Evolutionary conservation across 331 rosid species (phyloP).

Genomic region (Quercus lobata): DNA sequence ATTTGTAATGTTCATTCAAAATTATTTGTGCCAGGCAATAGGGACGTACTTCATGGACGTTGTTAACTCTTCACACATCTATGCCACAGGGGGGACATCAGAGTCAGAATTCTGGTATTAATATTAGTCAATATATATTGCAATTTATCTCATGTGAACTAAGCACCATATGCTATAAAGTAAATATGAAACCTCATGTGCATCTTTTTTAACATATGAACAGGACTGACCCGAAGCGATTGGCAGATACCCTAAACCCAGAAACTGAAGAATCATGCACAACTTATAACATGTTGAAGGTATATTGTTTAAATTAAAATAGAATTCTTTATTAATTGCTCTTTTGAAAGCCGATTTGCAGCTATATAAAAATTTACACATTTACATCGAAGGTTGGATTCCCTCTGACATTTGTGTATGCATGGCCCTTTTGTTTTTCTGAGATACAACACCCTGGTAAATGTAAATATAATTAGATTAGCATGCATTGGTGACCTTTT

Average conservation of each 20-base stretch:
- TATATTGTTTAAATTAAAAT: constrained; percentile 3
- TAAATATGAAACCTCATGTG: not conserved
- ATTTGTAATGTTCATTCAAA: not conserved
- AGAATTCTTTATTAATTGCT: not conserved
- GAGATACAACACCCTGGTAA: not conserved
- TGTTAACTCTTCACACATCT: constrained; percentile 77
- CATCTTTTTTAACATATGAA: not conserved
- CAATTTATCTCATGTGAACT: not conserved
- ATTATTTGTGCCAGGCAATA: constrained; percentile 44
- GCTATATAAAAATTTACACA: no score
- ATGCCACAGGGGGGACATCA: constrained; percentile 97
- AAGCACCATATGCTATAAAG: not conserved
- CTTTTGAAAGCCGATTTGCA: not conserved
- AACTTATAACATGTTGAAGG: constrained; percentile 93
- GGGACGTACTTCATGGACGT: constrained; percentile 64
- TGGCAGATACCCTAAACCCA: constrained; percentile 38
- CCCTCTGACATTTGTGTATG: not conserved
- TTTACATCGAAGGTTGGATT: not conserved
- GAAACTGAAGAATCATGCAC: constrained; percentile 91
- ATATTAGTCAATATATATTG: not conserved
- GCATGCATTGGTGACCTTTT: not conserved
- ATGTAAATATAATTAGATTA: not conserved
- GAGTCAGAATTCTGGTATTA: constrained; percentile 65
- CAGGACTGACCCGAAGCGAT: constrained; percentile 79
- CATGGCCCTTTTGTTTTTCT: not conserved